Evolutionary conservation across 768 basidiomycete species (phyloP).

Genomic region (Paxillus involutus): DNA sequence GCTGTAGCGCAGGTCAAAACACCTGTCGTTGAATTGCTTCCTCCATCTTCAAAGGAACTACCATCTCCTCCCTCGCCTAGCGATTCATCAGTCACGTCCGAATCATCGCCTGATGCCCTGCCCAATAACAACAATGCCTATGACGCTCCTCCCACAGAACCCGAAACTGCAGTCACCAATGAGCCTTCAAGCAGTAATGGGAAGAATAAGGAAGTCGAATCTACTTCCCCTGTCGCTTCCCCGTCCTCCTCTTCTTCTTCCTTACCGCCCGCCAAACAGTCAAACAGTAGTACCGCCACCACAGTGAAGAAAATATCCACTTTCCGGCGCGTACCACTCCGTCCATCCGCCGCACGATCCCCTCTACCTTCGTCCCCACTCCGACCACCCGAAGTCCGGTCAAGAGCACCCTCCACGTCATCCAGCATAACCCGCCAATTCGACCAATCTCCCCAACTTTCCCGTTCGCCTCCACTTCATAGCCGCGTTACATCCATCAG

Average conservation of each 20-base stretch:
- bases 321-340: conserved; percentile 51
- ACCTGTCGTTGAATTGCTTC: conserved; percentile 6
- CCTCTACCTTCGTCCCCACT: conserved; percentile 36
- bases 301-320: conserved; percentile 41
- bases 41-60: conserved; percentile 1
- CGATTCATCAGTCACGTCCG: background rate
- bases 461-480: conserved; percentile 28
- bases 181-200: conserved; percentile 9
- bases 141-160: background rate
- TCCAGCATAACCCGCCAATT: conserved; percentile 21
- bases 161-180: background rate
- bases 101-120: background rate
- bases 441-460: conserved; percentile 20
- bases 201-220: conserved; percentile 5
- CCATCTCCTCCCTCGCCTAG: conserved; percentile 8
- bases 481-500: conserved; percentile 34
- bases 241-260: conserved; percentile 11
- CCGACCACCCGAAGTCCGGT: conserved; percentile 26
- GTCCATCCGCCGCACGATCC: conserved; percentile 20
- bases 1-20: conserved; percentile 8
- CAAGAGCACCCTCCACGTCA: conserved; percentile 16
- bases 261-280: conserved; percentile 2
- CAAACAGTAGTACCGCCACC: background rate
- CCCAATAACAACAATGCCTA: background rate
- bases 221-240: conserved; percentile 4